Conservation (phyloP, 2,329 filamentous ascomycete genomes). For the Pseudocercospora vitis region DNA sequence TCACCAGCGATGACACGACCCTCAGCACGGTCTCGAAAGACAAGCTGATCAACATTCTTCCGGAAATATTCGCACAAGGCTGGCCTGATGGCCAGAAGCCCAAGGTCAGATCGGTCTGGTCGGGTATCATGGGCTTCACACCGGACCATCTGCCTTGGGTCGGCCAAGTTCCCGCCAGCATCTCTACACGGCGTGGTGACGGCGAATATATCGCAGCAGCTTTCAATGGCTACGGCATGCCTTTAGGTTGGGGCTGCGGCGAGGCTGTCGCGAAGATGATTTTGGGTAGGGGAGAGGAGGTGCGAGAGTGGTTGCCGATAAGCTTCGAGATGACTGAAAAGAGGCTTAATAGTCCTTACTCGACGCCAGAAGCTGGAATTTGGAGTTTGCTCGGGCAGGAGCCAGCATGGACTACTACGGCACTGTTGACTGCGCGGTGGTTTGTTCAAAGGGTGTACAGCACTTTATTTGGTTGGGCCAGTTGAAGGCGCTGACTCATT, state of each 20-base stretch:
- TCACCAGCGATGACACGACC: conserved; percentile 20
- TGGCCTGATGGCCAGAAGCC: conserved; percentile 17
- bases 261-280: conserved; percentile 29
- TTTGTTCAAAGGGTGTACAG: background rate
- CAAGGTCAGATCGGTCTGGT: conserved; percentile 21
- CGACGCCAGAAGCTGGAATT: conserved; percentile 20
- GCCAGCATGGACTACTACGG: conserved; percentile 1
- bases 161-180: conserved; percentile 13
- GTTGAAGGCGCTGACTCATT: too few species aligned
- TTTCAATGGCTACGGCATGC: conserved; percentile 29
- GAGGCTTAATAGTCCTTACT: conserved; percentile 17
- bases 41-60: conserved; percentile 14
- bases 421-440: background rate
- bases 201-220: conserved; percentile 27
- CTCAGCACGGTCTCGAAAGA: conserved; percentile 17
- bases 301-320: conserved; percentile 3
- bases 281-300: conserved; percentile 16
- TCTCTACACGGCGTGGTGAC: conserved; percentile 11
- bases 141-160: conserved; percentile 23
- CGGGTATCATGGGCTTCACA: conserved; percentile 24
- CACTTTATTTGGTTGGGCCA: background rate
- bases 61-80: conserved; percentile 21
- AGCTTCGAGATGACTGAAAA: conserved; percentile 14
- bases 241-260: conserved; percentile 26
- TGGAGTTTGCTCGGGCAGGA: conserved; percentile 19